Conservation (phyloP, 2,329 filamentous ascomycete species). For the Pseudopithomyces chartarum region DNA sequence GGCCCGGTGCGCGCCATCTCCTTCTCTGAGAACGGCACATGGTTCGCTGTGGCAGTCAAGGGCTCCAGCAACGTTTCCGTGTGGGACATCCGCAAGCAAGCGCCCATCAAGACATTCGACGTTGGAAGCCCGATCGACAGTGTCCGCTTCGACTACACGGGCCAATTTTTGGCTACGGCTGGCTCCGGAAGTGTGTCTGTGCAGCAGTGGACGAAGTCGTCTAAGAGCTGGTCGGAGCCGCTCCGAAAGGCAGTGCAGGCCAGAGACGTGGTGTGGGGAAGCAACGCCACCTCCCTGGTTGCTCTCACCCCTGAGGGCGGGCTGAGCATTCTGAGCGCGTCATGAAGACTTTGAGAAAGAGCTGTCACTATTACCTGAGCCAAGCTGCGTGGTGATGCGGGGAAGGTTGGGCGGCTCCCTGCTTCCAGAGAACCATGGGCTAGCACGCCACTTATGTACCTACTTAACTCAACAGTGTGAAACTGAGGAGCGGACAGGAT, state of each 20-base stretch:
- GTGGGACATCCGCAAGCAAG: constrained; percentile 89
- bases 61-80: constrained; percentile 79
- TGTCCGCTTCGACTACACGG: constrained; percentile 91
- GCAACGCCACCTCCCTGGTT: constrained; percentile 73
- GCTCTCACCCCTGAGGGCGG: constrained; percentile 76
- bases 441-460: constrained; percentile 11
- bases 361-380: background rate
- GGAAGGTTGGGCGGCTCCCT: constrained; percentile 2
- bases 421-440: constrained; percentile 3
- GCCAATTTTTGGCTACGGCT: constrained; percentile 85
- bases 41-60: constrained; percentile 83
- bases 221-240: constrained; percentile 88
- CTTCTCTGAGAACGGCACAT: constrained; percentile 97
- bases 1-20: constrained; percentile 75
- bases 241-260: constrained; percentile 76
- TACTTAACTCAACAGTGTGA: constrained; percentile 6
- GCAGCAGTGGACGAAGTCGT: constrained; percentile 84
- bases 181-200: constrained; percentile 83
- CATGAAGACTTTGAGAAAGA: constrained; percentile 13
- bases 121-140: constrained; percentile 77
- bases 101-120: constrained; percentile 82
- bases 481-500: background rate
- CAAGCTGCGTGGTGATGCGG: background rate
- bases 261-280: constrained; percentile 77
- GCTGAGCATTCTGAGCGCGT: constrained; percentile 68